These are phyloP conservation scores for Anastatica hierochuntica DNA, from an alignment of 345 rosid species.

Conservation along the genomic window DNA sequence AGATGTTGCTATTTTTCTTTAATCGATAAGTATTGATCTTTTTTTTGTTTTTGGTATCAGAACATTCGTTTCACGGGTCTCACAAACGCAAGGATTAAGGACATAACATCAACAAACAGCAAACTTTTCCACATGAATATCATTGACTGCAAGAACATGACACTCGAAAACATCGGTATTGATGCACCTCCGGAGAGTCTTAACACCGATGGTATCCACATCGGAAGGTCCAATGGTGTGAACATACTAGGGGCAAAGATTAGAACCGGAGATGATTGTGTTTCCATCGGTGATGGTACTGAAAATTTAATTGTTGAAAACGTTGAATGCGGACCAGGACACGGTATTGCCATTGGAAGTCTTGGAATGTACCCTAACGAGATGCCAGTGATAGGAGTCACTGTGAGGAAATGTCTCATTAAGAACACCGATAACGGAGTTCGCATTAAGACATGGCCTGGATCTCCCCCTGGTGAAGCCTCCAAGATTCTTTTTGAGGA, in stretches of 20 bases:
- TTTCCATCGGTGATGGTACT: constrained; percentile 46
- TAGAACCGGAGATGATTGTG: constrained; percentile 43
- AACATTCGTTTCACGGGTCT: constrained; percentile 17
- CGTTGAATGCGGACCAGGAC: constrained; percentile 50
- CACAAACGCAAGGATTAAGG: constrained; percentile 12
- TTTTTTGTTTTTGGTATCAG: constrained; percentile 19
- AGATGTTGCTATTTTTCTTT: too few species aligned
- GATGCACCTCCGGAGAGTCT: constrained; percentile 35
- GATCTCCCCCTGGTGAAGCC: constrained; percentile 22
- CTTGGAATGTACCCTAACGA: constrained; percentile 41
- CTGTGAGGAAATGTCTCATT: constrained; percentile 29
- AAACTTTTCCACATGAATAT: constrained; percentile 39
- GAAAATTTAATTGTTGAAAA: constrained; percentile 16
- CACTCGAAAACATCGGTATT: constrained; percentile 17
- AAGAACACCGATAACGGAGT: constrained; percentile 38
- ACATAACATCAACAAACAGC: constrained; percentile 34
- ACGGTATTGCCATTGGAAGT: constrained; percentile 52
- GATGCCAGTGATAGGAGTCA: constrained; percentile 36
- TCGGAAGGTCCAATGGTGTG: constrained; percentile 31
- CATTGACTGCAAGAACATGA: constrained; percentile 32
- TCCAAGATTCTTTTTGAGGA: constrained; percentile 37
- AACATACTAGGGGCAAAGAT: constrained; percentile 20
- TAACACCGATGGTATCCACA: constrained; percentile 54
- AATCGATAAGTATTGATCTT: too few species aligned
- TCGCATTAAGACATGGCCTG: constrained; percentile 56